These are phyloP conservation scores for Fraxinus greggii DNA, from an alignment of 305 asterid species.

Conservation along the genomic window DNA sequence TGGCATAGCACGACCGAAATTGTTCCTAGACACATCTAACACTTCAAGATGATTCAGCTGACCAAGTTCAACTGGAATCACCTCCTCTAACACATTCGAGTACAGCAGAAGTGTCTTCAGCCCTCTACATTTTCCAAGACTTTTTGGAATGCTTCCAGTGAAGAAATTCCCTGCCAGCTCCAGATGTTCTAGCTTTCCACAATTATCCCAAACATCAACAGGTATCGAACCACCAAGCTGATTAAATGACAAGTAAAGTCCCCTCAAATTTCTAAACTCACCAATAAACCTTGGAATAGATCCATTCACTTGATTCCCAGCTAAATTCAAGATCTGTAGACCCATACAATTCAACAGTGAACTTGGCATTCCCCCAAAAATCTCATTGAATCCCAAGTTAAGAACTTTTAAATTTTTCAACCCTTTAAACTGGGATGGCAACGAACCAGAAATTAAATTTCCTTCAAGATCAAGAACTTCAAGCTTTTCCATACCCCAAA, in stretches of 20 bases:
- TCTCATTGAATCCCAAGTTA: constrained; percentile 64
- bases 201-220: constrained; percentile 47
- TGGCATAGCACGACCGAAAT: constrained; percentile 65
- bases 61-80: constrained; percentile 65
- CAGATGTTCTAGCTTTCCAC: constrained; percentile 65
- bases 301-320: constrained; percentile 70
- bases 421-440: constrained; percentile 51
- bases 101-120: constrained; percentile 57
- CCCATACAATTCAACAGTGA: constrained; percentile 46
- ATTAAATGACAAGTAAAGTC: constrained; percentile 75
- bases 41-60: constrained; percentile 62
- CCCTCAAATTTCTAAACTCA: constrained; percentile 47
- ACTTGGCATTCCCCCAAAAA: constrained; percentile 49
- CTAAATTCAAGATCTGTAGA: constrained; percentile 58
- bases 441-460: constrained; percentile 51
- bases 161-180: constrained; percentile 68
- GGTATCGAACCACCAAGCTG: constrained; percentile 62
- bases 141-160: constrained; percentile 47
- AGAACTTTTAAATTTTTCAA: constrained; percentile 56
- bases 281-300: constrained; percentile 55
- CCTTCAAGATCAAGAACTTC: constrained; percentile 89
- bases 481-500: constrained; percentile 74
- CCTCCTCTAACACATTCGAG: constrained; percentile 70
- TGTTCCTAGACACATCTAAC: constrained; percentile 79
- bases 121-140: constrained; percentile 56